Base-by-base conservation (phyloP, 2,329 filamentous ascomycete genomes). In the Biscogniauxia marginata region DNA sequence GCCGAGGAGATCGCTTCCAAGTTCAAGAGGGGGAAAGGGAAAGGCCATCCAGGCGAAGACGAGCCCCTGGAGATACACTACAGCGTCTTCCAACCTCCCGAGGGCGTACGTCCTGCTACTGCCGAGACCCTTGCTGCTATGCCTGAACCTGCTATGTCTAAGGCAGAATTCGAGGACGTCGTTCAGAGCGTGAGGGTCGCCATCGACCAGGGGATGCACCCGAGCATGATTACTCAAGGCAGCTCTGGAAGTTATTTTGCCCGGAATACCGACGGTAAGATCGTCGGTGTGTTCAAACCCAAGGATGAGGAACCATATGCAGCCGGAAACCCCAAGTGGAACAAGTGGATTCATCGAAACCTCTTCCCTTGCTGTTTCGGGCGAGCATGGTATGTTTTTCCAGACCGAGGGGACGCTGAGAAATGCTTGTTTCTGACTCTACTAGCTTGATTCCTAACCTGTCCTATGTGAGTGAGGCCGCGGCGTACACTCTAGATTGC, bases 271-370 rank as follows among this genome's bases (percentile, higher is more conserved):
- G 88, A 93, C 55, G 95, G 95, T 51, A 97, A 96, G 77, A 91
- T 97, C 16, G 91, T 99, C 3, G 95, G 93, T 34, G 95, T 99
- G 4, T 99, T 99, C 77, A 99, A 99, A 73, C 95, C 95, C 45
- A 99, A 99, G 75, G 95, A 99, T 66, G 95, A 99, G 76, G 96
- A 99, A 73, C 95, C 95, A 0, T 99, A 97, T 70, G 95, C 95
- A 1, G 95, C 91, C 25, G 89, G 91, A 65, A 99, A 99, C 70
- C 95, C 95, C 5, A 99, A 99, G 73, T 98, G 93, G 93, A 98
- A 96, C 66, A 99, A 99, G 75, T 99, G 95, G 95, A 93, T 99
- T 77, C 95, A 99, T 73, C 84, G 95, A 62, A 99, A 99, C 72
- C 72, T 99, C 62, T 98, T 99, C 66, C 95, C 95, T 7, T 99